Evolutionary conservation across 2,329 filamentous ascomycete genomes (phyloP).

Genomic region (Hymenoscyphus albidus): DNA sequence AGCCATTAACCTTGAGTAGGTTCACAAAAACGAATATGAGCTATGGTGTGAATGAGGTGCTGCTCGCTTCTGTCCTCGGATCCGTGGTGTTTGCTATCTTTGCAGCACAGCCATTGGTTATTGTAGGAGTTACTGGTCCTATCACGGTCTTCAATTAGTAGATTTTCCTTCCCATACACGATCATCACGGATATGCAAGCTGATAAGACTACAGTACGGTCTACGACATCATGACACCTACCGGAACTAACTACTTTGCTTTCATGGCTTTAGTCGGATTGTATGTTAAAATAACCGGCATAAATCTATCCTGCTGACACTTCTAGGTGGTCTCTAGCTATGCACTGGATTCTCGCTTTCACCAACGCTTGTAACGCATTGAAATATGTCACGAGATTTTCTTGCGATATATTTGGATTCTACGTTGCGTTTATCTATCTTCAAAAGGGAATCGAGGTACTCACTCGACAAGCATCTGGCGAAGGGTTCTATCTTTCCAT

Average conservation of each 20-base stretch:
- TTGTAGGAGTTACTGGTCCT: constrained; percentile 85
- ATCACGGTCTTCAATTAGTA: constrained; percentile 92
- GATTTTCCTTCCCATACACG: constrained; percentile 23
- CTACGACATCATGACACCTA: constrained; percentile 78
- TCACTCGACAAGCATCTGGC: constrained; percentile 66
- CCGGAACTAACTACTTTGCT: constrained; percentile 75
- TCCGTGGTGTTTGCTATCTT: constrained; percentile 76
- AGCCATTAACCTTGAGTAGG: constrained; percentile 19
- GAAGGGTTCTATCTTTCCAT: constrained; percentile 74
- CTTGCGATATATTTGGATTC: constrained; percentile 91
- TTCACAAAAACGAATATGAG: constrained; percentile 81
- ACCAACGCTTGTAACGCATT: constrained; percentile 85
- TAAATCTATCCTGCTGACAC: constrained; percentile 3
- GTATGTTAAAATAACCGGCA: constrained; percentile 25
- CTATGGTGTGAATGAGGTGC: constrained; percentile 86
- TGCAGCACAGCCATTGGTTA: constrained; percentile 80
- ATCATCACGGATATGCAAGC: background rate
- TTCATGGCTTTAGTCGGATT: constrained; percentile 93
- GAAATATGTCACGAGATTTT: constrained; percentile 86
- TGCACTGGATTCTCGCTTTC: constrained; percentile 80
- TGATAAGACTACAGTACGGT: constrained; percentile 63
- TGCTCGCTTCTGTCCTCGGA: constrained; percentile 80
- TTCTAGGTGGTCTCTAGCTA: constrained; percentile 70
- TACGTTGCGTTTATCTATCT: constrained; percentile 91
- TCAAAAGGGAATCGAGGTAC: constrained; percentile 84